Percentiles rank a stretch among this genome's conserved stretches.
These are phyloP conservation scores for Akanthomyces dipterigenus DNA, from an alignment of 2,329 filamentous ascomycete genomes.

Conservation along the genomic window DNA sequence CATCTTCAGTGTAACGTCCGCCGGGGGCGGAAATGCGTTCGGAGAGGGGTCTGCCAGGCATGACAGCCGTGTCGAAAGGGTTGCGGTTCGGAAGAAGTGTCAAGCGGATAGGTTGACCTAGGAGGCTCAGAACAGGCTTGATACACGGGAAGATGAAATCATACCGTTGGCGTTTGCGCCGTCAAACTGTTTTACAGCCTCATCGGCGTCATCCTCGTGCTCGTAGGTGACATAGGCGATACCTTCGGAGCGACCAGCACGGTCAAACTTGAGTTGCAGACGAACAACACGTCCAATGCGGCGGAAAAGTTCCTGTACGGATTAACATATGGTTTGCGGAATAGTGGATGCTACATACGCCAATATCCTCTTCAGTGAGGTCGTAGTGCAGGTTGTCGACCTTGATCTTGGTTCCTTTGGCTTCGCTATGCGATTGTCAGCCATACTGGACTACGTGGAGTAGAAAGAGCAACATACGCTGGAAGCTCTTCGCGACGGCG, in stretches of 20 bases:
- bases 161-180: conserved; percentile 81
- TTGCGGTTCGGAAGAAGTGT: conserved; percentile 56
- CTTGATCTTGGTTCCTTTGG: conserved; percentile 62
- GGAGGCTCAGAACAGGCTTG: neutral
- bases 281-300: conserved; percentile 66
- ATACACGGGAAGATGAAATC: neutral
- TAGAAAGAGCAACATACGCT: conserved; percentile 21
- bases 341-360: conserved; percentile 42
- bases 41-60: conserved; percentile 50
- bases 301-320: conserved; percentile 65
- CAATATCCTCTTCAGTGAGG: conserved; percentile 74
- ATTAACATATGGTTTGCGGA: neutral
- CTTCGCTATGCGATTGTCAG: conserved; percentile 33
- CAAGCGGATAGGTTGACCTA: conserved; percentile 74
- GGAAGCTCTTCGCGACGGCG: conserved; percentile 39
- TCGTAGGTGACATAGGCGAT: conserved; percentile 79
- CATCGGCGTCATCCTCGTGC: conserved; percentile 60
- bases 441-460: conserved; percentile 12
- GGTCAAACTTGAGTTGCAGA: conserved; percentile 73
- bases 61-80: conserved; percentile 49
- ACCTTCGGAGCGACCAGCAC: conserved; percentile 81
- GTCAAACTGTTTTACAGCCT: conserved; percentile 74
- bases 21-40: conserved; percentile 53
- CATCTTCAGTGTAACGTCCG: conserved; percentile 47
- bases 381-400: conserved; percentile 93